Evolutionary conservation across 2,329 filamentous ascomycete species (phyloP).

Genomic region (Aspergillus sp.): DNA sequence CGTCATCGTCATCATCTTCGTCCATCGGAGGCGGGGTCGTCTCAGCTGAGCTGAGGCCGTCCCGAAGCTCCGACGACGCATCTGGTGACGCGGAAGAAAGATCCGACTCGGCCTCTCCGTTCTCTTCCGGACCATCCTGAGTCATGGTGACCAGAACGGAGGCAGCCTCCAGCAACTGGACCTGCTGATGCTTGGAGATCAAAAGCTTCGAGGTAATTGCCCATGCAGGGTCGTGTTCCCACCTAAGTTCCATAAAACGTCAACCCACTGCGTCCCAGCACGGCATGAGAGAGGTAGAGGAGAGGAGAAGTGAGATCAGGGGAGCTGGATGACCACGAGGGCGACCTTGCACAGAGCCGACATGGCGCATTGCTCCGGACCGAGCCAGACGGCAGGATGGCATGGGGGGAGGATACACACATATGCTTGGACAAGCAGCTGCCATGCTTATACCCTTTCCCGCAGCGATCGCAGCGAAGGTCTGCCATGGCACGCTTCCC

Average conservation of each 20-base stretch:
- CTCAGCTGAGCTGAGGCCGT: conserved; percentile 79
- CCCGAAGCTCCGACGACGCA: conserved; percentile 74
- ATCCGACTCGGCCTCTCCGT: conserved; percentile 73
- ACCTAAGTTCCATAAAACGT: conserved; percentile 64
- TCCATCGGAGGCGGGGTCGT: conserved; percentile 85
- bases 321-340: conserved; percentile 39
- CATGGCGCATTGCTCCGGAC: conserved; percentile 44
- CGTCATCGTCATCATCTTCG: conserved; percentile 52
- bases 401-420: conserved; percentile 74
- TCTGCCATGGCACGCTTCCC: conserved; percentile 78
- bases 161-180: conserved; percentile 93
- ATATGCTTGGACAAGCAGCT: conserved; percentile 99
- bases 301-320: conserved; percentile 29
- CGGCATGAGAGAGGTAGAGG: conserved; percentile 26
- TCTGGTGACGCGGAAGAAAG: conserved; percentile 79
- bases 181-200: conserved; percentile 99
- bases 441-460: conserved; percentile 99
- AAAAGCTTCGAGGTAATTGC: conserved; percentile 94
- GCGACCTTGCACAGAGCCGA: conserved; percentile 43
- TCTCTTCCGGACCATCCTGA: conserved; percentile 61
- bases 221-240: conserved; percentile 99
- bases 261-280: conserved; percentile 39
- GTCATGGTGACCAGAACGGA: conserved; percentile 96
- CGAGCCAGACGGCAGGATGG: conserved; percentile 46
- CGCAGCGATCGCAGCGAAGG: conserved; percentile 94